Base-by-base conservation (phyloP, 129 eudicot species). In the Chrysanthemum makinoi region DNA sequence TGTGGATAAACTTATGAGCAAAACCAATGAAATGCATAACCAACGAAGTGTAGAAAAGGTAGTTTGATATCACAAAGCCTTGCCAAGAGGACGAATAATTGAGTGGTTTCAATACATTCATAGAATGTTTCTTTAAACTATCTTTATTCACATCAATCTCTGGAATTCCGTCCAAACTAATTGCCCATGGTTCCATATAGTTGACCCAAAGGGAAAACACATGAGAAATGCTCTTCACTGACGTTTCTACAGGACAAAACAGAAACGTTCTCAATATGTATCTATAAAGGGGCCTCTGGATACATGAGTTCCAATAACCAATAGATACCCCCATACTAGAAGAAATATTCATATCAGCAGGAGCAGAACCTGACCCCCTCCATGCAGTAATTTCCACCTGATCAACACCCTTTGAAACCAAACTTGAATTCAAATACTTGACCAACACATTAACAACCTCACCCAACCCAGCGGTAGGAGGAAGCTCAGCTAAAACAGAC, bases 21-120 rank as follows among this genome's bases (percentile, higher is more conserved):
- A 89, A 93, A 17, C 96, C 98, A 74, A 93, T 82, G 72, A 93
- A 93, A 76, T 93, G 98, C 95, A 93, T 83, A 56, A 89, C 98
- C 83, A 93, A 79, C 20, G 98, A 89, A 73, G 91, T 89, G 83
- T 93, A 93, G 79, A 85, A 93, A 28, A 93, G 86, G 79, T 89
- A 93, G 77, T 93, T 93, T 60, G 83, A 77, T 82, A 93, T 62
- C 78, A 93, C 88, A 82, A 79, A 93, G 71, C 88, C 95, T 78
- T 89, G 85, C 98, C 98, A 93, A 61, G 85, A 69, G 12, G 90
- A 72, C 50, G 98, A 79, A 89, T 93, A 93, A 24, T 85, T 84
- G 55, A 26, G 71, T 53, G 78, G 57, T 44, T 72, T 69, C 66
- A 89, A 74, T 61, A 57, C 64, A 62, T 68, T 83, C 64, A 2